A percentile compares a stretch with the other conserved stretches of the same genome.
Conservation (phyloP, 176 grass and related monocot genomes). For the Echinochloa phyllopogon region DNA sequence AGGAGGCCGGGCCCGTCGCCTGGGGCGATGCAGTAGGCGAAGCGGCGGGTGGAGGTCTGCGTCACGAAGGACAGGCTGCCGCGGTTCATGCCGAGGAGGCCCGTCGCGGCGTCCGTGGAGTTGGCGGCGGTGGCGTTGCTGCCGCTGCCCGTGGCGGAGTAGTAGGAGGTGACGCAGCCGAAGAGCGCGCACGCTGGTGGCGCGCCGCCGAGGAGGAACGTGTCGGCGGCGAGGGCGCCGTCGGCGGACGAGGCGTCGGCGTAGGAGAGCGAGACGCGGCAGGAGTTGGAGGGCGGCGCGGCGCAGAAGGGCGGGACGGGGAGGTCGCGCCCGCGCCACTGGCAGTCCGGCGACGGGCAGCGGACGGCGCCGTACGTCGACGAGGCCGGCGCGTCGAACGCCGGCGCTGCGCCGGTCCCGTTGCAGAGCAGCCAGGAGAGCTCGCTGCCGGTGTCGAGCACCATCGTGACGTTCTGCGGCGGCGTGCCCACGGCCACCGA, state of each 20-base stretch:
- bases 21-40: constrained; percentile 79
- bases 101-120: constrained; percentile 28
- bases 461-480: constrained; percentile 82
- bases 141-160: constrained; percentile 33
- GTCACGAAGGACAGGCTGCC: constrained; percentile 81
- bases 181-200: constrained; percentile 53
- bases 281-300: constrained; percentile 38
- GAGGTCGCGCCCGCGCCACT: constrained; percentile 62
- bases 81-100: constrained; percentile 86
- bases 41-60: constrained; percentile 65
- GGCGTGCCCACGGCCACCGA: constrained; percentile 60
- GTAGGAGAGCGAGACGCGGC: constrained; percentile 80
- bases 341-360: constrained; percentile 66
- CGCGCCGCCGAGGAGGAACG: constrained; percentile 51
- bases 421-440: constrained; percentile 90
- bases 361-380: constrained; percentile 50
- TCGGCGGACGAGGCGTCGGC: constrained; percentile 73
- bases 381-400: constrained; percentile 56
- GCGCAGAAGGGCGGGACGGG: constrained; percentile 64
- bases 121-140: neutral
- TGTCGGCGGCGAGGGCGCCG: constrained; percentile 62
- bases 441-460: constrained; percentile 92
- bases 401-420: constrained; percentile 8
- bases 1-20: constrained; percentile 62
- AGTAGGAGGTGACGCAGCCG: constrained; percentile 77